Evolutionary conservation across 176 grass and related monocot species (phyloP).

Genomic region (Ensete glaucum): DNA sequence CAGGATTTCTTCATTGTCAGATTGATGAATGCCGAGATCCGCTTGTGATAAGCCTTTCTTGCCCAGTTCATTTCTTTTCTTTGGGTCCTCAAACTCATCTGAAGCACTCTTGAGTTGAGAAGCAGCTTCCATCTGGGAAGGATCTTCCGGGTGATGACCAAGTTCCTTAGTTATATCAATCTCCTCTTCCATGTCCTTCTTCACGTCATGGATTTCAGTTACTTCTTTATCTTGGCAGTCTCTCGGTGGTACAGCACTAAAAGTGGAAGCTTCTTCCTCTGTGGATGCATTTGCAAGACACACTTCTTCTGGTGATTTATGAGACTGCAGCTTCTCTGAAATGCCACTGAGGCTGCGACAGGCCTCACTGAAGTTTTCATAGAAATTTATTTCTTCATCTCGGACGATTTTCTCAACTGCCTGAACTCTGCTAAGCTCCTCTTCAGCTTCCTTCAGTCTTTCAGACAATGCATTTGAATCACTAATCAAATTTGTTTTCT

Average conservation of each 20-base stretch:
- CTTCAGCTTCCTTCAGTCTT: slow-evolving; percentile 53
- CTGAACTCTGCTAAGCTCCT: slow-evolving; percentile 45
- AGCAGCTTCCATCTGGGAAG: neutral
- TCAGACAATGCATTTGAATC: slow-evolving; percentile 36
- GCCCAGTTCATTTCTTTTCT: neutral
- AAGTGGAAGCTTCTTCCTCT: neutral
- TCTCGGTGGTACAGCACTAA: neutral
- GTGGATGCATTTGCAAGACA: neutral
- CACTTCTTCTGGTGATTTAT: slow-evolving; percentile 14
- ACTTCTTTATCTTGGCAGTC: neutral
- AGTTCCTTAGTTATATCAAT: neutral
- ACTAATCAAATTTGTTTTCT: slow-evolving; percentile 20
- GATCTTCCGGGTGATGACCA: neutral
- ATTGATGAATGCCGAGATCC: neutral
- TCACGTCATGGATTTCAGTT: neutral
- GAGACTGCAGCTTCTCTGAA: slow-evolving; percentile 50
- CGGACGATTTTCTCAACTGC: slow-evolving; percentile 52
- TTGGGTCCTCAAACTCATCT: neutral
- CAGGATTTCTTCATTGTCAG: too few species aligned
- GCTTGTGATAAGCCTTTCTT: neutral
- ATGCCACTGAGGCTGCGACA: slow-evolving; percentile 42
- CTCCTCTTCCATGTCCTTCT: neutral
- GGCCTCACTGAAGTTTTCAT: slow-evolving; percentile 49
- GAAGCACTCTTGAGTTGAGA: neutral
- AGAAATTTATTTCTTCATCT: slow-evolving; percentile 47